Base-by-base conservation (phyloP, 306 rosid genomes). In the Glycyrrhiza uralensis region DNA sequence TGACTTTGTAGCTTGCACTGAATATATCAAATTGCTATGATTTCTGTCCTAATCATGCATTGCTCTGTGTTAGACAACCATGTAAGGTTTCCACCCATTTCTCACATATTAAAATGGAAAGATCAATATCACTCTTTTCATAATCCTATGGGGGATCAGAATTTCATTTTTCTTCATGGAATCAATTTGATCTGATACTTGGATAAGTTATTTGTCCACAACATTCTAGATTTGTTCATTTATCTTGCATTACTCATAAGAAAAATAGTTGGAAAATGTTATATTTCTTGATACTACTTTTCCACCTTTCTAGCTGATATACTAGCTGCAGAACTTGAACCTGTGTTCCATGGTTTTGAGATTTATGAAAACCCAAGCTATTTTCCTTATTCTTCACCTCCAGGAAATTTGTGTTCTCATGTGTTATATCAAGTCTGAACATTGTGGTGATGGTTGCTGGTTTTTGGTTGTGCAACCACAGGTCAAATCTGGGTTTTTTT, bases 301-400 rank as follows among this genome's bases (percentile, higher is more conserved):
- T 9, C 13, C 51, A 44, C 35, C 75, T 41, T 24, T 26, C 33
- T 56, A 20, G 62, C n/a, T 68, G 4, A n/a, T 52, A 50, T 54
- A 54, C 54, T 54, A 70, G 52, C 39, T n/a, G 65, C 54, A 5
- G 49, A 35, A 35, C 54, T 54, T 54, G 32, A 56, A 71, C n/a
- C 58, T 19, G 28, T 61, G 66, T 12, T 55, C 49, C 49, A 54
- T 20, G 28, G 58, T 54, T 51, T 50, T 54, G 35, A 45, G 46
- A 56, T 23, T 44, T 56, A 32, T 66, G 51, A 42, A 32, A 55
- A 56, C 32, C 19, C 20, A 66, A 76, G 20, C 51, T 56, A 56
- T 18, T 42, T 54, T 17, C 54, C 14, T 12, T 66, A 23, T 42
- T 45, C 17, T 14, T 33, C 28, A 38, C 24, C 46, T 30, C 20